Conservation (phyloP, 2,329 filamentous ascomycete species). For the Kalmusia sp. region DNA sequence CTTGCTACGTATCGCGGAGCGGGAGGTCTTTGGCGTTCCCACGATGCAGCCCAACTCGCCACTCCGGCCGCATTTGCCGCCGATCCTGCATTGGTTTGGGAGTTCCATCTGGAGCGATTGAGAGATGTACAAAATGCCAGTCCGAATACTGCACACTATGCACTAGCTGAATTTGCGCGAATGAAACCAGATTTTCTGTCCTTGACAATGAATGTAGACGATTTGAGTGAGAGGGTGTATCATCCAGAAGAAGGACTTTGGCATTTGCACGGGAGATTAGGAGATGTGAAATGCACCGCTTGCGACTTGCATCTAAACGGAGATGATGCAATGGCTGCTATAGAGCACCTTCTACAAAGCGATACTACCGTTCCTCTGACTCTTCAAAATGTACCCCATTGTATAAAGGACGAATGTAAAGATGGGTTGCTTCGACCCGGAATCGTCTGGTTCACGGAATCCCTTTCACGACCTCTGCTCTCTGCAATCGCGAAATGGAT, state of each 20-base stretch:
- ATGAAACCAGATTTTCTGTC: slow-evolving; percentile 20
- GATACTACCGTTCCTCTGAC: slow-evolving; percentile 1
- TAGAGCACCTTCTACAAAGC: slow-evolving; percentile 10
- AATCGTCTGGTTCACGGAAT: slow-evolving; percentile 28
- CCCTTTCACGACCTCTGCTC: slow-evolving; percentile 35
- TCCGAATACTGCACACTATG: slow-evolving; percentile 29
- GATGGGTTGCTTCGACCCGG: slow-evolving; percentile 24
- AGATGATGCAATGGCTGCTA: slow-evolving; percentile 8
- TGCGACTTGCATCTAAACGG: slow-evolving; percentile 8
- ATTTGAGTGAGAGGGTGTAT: slow-evolving; percentile 20
- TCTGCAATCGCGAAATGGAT: slow-evolving; percentile 11
- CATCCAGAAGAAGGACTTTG: slow-evolving; percentile 16
- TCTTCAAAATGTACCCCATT: slow-evolving; percentile 16
- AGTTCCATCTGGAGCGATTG: slow-evolving; percentile 22
- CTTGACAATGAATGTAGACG: slow-evolving; percentile 35
- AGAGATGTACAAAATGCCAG: slow-evolving; percentile 13
- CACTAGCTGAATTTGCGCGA: slow-evolving; percentile 22
- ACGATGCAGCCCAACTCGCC: slow-evolving; percentile 11
- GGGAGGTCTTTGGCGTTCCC: slow-evolving; percentile 14
- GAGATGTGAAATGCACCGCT: slow-evolving; percentile 22
- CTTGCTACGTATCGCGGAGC: slow-evolving; percentile 18
- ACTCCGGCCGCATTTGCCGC: slow-evolving; percentile 12
- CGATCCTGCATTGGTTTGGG: slow-evolving; percentile 27
- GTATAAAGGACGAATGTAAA: slow-evolving; percentile 11
- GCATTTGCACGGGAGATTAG: slow-evolving; percentile 21